Evolutionary conservation across 306 rosid genomes (phyloP).

Genomic region (Quercus alba): DNA sequence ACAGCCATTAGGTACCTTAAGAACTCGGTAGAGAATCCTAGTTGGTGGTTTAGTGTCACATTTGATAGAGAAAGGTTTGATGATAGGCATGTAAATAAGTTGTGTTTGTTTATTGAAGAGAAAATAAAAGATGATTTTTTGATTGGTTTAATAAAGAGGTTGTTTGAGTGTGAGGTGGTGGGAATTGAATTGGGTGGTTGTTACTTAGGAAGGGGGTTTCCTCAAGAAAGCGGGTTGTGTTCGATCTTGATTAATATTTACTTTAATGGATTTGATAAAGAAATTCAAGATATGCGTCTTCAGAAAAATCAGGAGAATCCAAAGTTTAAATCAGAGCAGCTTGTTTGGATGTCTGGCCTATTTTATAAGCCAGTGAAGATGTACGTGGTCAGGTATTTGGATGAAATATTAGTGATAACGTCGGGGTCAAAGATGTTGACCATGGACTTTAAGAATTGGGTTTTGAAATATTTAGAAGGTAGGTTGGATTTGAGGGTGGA

Average conservation of each 20-base stretch:
- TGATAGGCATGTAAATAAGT: slow-evolving; percentile 36
- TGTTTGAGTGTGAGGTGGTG: slow-evolving; percentile 44
- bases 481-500: slow-evolving; percentile 60
- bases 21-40: slow-evolving; percentile 52
- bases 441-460: slow-evolving; percentile 58
- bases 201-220: slow-evolving; percentile 69
- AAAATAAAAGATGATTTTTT: slow-evolving; percentile 42
- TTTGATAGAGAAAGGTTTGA: slow-evolving; percentile 36
- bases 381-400: slow-evolving; percentile 81
- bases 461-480: slow-evolving; percentile 53
- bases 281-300: slow-evolving; percentile 64
- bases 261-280: slow-evolving; percentile 74
- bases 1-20: slow-evolving; percentile 67
- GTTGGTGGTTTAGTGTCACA: slow-evolving; percentile 52
- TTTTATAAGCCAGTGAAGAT: slow-evolving; percentile 80
- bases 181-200: slow-evolving; percentile 53
- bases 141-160: slow-evolving; percentile 30
- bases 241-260: slow-evolving; percentile 65
- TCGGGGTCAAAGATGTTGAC: slow-evolving; percentile 65
- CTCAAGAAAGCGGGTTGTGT: slow-evolving; percentile 79
- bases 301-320: slow-evolving; percentile 44
- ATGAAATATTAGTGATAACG: slow-evolving; percentile 69
- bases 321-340: slow-evolving; percentile 28
- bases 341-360: slow-evolving; percentile 33
- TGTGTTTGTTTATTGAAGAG: slow-evolving; percentile 46